Percentiles rank a stretch among this genome's conserved stretches.
Conservation (phyloP, 169 alveolate species). For the Besnoitia besnoiti region DNA sequence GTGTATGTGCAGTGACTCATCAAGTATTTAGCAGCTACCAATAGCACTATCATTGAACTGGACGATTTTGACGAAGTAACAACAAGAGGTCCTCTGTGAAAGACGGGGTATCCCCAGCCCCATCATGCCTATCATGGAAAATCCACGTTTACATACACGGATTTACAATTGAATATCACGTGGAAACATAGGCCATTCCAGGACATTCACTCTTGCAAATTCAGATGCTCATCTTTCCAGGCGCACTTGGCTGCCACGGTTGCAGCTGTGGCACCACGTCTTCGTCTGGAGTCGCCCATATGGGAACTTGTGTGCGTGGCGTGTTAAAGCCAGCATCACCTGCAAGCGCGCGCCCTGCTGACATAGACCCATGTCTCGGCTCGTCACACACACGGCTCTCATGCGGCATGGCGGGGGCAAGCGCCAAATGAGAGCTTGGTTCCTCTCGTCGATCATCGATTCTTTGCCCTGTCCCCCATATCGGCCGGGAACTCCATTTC, state of each 20-base stretch:
- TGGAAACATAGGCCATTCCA: too few relatives aligned
- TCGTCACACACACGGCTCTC: neutral
- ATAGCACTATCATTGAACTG: too few relatives aligned
- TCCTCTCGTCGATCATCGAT: neutral
- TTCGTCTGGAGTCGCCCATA: neutral
- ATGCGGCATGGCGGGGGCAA: neutral
- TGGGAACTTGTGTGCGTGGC: neutral
- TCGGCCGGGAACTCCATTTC: neutral
- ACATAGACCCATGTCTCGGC: neutral
- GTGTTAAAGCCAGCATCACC: neutral
- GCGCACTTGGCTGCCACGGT: neutral
- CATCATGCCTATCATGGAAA: too few relatives aligned
- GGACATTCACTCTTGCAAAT: too few relatives aligned
- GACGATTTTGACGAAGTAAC: too few relatives aligned
- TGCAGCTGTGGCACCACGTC: constrained; percentile 2
- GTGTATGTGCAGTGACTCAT: too few relatives aligned
- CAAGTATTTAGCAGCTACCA: too few relatives aligned
- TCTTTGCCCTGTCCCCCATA: neutral
- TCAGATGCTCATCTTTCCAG: neutral
- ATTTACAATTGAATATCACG: too few relatives aligned
- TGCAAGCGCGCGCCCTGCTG: neutral
- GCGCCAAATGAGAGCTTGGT: neutral
- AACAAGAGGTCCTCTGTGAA: too few relatives aligned
- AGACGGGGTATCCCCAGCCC: too few relatives aligned
- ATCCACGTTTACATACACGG: too few relatives aligned